Evolutionary conservation across 2,329 filamentous ascomycete genomes (phyloP), one percentile per base, ranked within the genome.

Genomic region (Fusarium haematococcum): DNA sequence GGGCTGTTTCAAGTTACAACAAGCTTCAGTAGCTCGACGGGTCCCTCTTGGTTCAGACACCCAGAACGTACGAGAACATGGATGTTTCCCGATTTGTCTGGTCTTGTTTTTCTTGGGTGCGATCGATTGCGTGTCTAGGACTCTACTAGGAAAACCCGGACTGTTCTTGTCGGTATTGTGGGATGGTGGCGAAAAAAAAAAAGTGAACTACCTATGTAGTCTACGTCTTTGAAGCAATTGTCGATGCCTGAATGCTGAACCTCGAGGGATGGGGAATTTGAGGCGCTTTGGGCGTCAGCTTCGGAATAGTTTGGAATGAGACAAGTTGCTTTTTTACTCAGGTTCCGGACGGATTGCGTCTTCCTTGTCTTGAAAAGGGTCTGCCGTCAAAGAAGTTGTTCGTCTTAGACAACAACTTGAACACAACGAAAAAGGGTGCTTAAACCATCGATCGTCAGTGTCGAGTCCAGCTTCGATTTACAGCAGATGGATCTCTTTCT

Each of bases 51-150:
- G 65, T 18, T 61, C 33, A 56, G 45, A 63, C 50, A 64, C 41
- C 41, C 37, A 61, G 48, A 60, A 65, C 41, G 33, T 50, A 64
- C 39, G 56, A 64, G 59, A 52, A 39, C 32, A n/a, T n/a, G 7
- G 56, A 25, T 37, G n/a, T 57, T 73, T 68, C 72, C 69, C 72
- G 72, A 73, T 75, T 70, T 65, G 72, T 70, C 50, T 41, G 59
- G 27, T 52, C 41, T 60, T 63, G 65, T 60, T 71, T 67, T 59
- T 25, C 27, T 48, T 13, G 45, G 45, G 14, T 41, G 58, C 69
- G 69, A 75, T 73, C 72, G 72, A 52, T 73, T 75, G 72, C 72
- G 66, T 56, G 71, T 70, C 65, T 56, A 13, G 16, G 33, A 45
- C 13, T 16, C 63, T 59, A 69, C 72, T 67, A 62, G 68, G 64